Conservation (phyloP, 257 asterid genomes). For the Sherardia arvensis region DNA sequence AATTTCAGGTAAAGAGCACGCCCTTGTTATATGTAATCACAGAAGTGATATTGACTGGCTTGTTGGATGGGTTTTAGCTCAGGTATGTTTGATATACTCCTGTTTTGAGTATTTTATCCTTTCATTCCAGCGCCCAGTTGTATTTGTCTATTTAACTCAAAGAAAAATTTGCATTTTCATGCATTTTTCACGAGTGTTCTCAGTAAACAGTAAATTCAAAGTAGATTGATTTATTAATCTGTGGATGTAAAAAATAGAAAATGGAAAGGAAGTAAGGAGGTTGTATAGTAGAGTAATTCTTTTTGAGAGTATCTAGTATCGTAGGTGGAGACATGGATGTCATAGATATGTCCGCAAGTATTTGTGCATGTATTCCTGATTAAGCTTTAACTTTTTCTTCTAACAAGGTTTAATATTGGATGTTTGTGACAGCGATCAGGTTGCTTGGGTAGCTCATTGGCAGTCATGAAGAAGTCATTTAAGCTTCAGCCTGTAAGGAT, state of each 20-base stretch:
- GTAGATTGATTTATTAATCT: not conserved
- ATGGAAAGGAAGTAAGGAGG: too few species aligned
- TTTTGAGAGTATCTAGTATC: not conserved
- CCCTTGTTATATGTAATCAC: constrained; percentile 75
- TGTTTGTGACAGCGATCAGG: constrained; percentile 63
- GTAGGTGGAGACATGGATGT: not conserved
- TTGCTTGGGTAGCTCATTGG: constrained; percentile 92
- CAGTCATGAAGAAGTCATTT: constrained; percentile 94
- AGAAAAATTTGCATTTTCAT: not conserved
- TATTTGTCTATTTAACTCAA: not conserved
- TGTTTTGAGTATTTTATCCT: not conserved
- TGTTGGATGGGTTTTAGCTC: constrained; percentile 96
- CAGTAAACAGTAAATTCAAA: not conserved
- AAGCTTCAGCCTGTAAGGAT: constrained; percentile 88
- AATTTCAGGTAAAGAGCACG: constrained; percentile 83
- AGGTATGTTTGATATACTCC: constrained; percentile 39
- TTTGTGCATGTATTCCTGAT: not conserved
- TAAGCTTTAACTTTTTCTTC: not conserved
- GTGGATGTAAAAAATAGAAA: too few species aligned
- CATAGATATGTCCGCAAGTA: not conserved
- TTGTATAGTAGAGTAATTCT: not conserved
- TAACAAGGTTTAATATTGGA: constrained; percentile 5
- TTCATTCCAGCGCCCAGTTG: not conserved
- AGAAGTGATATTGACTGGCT: constrained; percentile 98
- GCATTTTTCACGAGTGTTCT: not conserved